These are phyloP conservation scores for Cubamyces sp. DNA, from an alignment of 768 basidiomycete species.

Conservation along the genomic window DNA sequence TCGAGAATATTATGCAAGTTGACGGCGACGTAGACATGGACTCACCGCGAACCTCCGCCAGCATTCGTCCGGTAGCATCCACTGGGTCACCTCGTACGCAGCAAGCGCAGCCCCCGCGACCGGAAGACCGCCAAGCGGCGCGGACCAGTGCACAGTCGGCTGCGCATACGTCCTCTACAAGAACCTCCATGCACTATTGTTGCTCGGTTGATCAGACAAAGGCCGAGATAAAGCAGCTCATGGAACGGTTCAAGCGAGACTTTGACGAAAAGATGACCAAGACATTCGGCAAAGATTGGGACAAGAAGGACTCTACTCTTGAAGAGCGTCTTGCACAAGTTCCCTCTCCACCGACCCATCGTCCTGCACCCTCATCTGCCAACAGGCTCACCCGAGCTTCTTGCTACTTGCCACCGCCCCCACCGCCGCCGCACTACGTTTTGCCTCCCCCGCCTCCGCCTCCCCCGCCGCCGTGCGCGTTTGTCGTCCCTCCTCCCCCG, in stretches of 20 bases:
- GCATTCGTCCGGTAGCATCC: neutral
- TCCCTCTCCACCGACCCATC: slow-evolving; percentile 13
- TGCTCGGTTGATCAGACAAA: slow-evolving; percentile 27
- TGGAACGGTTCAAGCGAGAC: slow-evolving; percentile 25
- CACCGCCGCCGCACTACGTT: slow-evolving; percentile 1
- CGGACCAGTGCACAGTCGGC: neutral
- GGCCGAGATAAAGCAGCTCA: slow-evolving; percentile 25
- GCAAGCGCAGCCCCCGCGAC: slow-evolving; percentile 9
- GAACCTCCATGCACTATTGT: neutral
- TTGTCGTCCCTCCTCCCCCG: slow-evolving; percentile 1
- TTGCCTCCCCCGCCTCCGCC: neutral
- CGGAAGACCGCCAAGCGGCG: neutral
- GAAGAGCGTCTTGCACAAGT: slow-evolving; percentile 6
- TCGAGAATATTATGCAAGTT: neutral
- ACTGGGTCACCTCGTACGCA: slow-evolving; percentile 3
- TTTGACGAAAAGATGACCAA: slow-evolving; percentile 26
- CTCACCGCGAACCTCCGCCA: neutral
- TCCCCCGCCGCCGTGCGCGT: slow-evolving; percentile 9
- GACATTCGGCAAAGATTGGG: slow-evolving; percentile 29
- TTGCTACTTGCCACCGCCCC: neutral
- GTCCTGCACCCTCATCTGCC: neutral
- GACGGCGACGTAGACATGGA: slow-evolving; percentile 13
- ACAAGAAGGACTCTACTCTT: neutral
- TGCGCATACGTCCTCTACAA: neutral
- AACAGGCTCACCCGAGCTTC: neutral